Evolutionary conservation across 2,329 filamentous ascomycete species (phyloP), one percentile per base, ranked within the genome.

Genomic region (Ceratocystis lukuohia): DNA sequence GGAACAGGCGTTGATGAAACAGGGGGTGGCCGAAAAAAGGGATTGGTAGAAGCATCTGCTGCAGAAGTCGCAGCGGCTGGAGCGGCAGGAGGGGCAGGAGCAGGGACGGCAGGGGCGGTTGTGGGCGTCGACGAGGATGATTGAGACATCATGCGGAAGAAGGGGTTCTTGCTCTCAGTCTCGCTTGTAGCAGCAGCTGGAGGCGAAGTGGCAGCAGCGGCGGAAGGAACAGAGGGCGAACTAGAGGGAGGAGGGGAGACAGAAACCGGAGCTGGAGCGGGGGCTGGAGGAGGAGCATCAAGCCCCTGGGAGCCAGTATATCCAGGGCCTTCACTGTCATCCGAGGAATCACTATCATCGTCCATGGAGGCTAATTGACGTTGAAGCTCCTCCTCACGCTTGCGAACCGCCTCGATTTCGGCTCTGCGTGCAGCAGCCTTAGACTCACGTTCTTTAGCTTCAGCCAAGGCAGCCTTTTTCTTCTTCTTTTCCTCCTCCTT

Each of bases 401-500:
- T 90, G 72, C 88, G 88, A 5, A 93, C 91, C 41, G 89, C 90
- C 75, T 97, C 94, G 67, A 97, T 88, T 76, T 99, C 93, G 1
- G 90, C 92, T 71, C 90, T 86, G 72, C 94, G 89, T 45, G 89
- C 88, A 28, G 89, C 89, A 70, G 96, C 80, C 74, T 88, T 88
- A 65, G 86, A 80, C 74, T 97, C 93, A 74, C 95, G 92, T 71
- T 96, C 90, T 75, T 91, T 93, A 6, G 91, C 85, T 71, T 94
- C 90, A 62, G 88, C 88, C 72, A 89, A 81, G 8, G 91, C 91
- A 25, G 91, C 93, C 78, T 96, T 92, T 79, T 91, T 94, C 71
- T 84, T 88, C 69, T 87, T 89, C 80, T 96, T 96, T 77, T 96
- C 94, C 75, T 99, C 94, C 71, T 95, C 89, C 76, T 96, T 97